Base-by-base conservation (phyloP, 83 land plant species). In the Picea engelmannii region DNA sequence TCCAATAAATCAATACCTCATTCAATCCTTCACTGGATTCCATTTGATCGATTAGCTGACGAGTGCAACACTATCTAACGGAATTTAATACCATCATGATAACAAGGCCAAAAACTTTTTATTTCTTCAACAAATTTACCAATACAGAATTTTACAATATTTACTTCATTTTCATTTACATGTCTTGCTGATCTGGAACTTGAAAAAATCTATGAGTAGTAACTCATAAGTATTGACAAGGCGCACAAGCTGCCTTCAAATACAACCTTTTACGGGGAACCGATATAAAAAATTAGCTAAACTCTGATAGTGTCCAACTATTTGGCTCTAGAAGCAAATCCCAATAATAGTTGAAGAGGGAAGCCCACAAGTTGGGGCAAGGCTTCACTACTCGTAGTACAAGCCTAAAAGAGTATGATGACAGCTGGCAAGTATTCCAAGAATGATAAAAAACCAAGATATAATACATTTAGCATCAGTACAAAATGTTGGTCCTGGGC, bases 401-500 rank as follows among this genome's bases (percentile, higher is more conserved):
- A 76, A 24, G 35, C 78, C 61, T 76, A 21, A 31, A 76, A 55
- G 15, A 47, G 21, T 44, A 21, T 73, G 58, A 73, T 9, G 25
- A 73, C 42, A 47, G 77, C 59, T 42, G 59, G 25, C 77, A 73
- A 73, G 25, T 25, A 75, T 76, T 76, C 52, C 62, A 24, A 76
- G 24, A 8, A 76, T 25, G 61, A 23, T 52, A 52, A 10, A 55
- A 52, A 55, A 60, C 78, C 62, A 76, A 76, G 35, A 12, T 52
- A 76, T 76, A 76, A 76, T 76, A 76, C 35, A 76, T 76, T 76
- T 49, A 38, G 20, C 62, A 25, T 76, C 35, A 52, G 20, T 52
- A 60, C 38, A 76, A 55, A 76, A 76, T 76, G 25, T 24, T 35
- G 11, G 17, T 55, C 35, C 25, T 73, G 25, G 1, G 17, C 78